phyloP scores from a whole-genome alignment of 2,329 filamentous ascomycete species.

The Fusarium acutatum region DNA sequence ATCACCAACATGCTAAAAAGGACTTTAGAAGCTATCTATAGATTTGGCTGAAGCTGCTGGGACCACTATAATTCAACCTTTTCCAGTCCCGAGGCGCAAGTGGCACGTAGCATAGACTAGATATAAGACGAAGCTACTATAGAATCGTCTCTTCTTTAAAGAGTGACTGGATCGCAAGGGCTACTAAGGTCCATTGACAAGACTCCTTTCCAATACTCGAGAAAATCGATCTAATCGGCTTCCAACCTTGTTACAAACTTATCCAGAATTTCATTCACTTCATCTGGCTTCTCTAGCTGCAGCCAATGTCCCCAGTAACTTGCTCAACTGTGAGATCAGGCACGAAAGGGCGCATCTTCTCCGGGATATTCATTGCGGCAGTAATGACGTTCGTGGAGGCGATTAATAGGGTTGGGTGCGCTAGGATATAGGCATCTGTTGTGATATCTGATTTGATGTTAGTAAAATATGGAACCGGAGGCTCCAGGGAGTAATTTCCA shows the following conservation, averaged over 20 bases:
- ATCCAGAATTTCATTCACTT: background rate
- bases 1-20: too few species aligned
- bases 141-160: too few species aligned
- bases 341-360: background rate
- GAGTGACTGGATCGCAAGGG: too few species aligned
- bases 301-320: background rate
- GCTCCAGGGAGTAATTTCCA: background rate
- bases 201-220: background rate
- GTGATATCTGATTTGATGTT: background rate
- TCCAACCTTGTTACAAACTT: background rate
- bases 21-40: too few species aligned
- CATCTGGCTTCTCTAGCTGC: background rate
- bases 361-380: background rate
- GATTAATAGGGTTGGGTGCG: background rate
- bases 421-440: background rate
- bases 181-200: fast-evolving
- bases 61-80: too few species aligned
- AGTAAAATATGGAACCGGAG: background rate
- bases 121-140: too few species aligned
- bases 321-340: background rate
- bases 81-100: too few species aligned
- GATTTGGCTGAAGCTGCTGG: fast-evolving
- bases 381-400: background rate
- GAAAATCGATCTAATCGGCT: background rate
- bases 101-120: too few species aligned